These are phyloP conservation scores for Penicillium herquei DNA, from an alignment of 495 filamentous ascomycete species.

Conservation along the genomic window DNA sequence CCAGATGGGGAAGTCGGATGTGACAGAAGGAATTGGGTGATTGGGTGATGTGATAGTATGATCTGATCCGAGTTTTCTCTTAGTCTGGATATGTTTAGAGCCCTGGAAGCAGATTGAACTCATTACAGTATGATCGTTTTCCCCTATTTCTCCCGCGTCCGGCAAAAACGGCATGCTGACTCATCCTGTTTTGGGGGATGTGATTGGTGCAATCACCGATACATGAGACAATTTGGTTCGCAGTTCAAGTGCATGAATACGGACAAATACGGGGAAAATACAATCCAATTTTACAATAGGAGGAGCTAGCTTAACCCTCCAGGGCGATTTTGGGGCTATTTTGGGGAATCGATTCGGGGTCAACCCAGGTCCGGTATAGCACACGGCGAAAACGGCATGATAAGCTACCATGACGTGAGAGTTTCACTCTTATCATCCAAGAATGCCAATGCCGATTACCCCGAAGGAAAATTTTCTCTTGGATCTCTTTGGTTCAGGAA, in stretches of 20 bases:
- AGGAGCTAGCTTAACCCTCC: too few species aligned
- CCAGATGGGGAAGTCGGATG: neutral
- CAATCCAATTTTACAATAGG: neutral
- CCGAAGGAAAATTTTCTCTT: neutral
- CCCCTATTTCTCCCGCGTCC: conserved; percentile 1
- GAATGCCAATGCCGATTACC: conserved; percentile 5
- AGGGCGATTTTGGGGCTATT: neutral
- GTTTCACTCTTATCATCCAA: conserved; percentile 26
- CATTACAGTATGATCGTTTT: too few species aligned
- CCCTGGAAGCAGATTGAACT: too few species aligned
- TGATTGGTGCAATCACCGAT: conserved; percentile 14
- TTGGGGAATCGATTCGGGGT: conserved; percentile 2
- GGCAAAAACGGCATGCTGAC: conserved; percentile 17
- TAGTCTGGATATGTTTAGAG: too few species aligned
- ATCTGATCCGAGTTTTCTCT: too few species aligned
- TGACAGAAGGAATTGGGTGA: neutral
- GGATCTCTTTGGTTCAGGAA: neutral
- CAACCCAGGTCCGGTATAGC: conserved; percentile 4
- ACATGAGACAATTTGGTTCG: neutral
- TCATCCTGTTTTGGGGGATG: conserved; percentile 2
- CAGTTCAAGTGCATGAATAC: neutral
- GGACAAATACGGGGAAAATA: neutral
- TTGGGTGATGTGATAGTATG: too few species aligned
- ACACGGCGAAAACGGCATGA: conserved; percentile 23
- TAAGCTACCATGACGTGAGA: conserved; percentile 28